These are phyloP conservation scores for Tulasnella sp. DNA, from an alignment of 768 basidiomycete species.

Conservation along the genomic window DNA sequence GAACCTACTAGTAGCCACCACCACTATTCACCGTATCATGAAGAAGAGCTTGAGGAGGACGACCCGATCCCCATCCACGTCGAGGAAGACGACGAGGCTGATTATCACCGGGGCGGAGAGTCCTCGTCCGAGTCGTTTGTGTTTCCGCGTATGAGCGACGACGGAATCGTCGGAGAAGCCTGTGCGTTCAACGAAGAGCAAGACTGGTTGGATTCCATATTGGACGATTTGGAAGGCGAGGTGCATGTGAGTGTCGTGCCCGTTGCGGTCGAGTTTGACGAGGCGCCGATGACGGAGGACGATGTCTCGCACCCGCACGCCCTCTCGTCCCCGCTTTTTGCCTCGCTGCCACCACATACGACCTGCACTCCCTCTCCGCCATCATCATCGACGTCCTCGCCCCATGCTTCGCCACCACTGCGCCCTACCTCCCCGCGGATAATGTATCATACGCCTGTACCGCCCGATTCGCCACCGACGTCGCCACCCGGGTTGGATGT, in stretches of 20 bases:
- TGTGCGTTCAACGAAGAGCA: slow-evolving; percentile 58
- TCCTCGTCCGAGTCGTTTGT: slow-evolving; percentile 54
- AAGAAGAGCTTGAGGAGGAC: slow-evolving; percentile 40
- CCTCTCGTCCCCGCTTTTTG: neutral
- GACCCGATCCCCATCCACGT: slow-evolving; percentile 24
- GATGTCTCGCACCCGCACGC: neutral
- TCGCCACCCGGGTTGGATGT: slow-evolving; percentile 12
- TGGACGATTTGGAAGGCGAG: slow-evolving; percentile 61
- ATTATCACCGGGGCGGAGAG: slow-evolving; percentile 40
- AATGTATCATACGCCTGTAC: neutral
- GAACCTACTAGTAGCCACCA: slow-evolving; percentile 18
- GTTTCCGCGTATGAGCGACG: slow-evolving; percentile 31
- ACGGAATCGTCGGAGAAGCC: slow-evolving; percentile 43
- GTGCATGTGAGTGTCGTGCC: slow-evolving; percentile 37
- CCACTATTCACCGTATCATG: slow-evolving; percentile 29
- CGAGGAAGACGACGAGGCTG: slow-evolving; percentile 35
- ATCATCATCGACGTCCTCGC: neutral
- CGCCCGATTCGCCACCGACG: neutral
- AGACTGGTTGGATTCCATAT: slow-evolving; percentile 69
- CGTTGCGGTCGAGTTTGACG: slow-evolving; percentile 11
- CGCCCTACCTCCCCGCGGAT: neutral
- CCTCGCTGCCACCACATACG: neutral
- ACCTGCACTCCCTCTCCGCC: neutral
- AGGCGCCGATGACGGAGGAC: neutral
- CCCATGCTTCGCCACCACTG: neutral